Evolutionary conservation across 2,329 filamentous ascomycete genomes (phyloP).

Genomic region (Thelonectria olida): DNA sequence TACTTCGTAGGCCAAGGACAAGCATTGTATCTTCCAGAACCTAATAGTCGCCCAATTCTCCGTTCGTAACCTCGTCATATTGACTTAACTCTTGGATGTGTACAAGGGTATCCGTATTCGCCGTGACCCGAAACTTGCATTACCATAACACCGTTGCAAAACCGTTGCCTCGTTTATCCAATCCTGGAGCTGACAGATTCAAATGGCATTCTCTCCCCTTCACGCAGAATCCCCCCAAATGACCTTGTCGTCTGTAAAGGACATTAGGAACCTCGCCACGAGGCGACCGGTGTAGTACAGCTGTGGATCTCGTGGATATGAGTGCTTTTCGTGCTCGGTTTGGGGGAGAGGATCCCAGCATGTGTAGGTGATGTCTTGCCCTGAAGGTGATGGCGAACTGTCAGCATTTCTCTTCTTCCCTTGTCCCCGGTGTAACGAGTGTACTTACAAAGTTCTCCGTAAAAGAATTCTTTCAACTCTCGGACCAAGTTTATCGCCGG

Average conservation of each 20-base stretch:
- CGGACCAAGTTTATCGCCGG: conserved; percentile 57
- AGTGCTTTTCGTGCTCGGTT: conserved; percentile 52
- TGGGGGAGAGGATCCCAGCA: conserved; percentile 57
- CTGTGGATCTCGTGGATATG: conserved; percentile 58
- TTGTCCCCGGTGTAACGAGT: neutral
- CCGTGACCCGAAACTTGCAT: conserved; percentile 25
- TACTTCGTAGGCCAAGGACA: neutral
- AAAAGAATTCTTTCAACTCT: conserved; percentile 55
- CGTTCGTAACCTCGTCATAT: conserved; percentile 7
- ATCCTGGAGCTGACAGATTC: conserved; percentile 5
- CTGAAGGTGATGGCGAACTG: conserved; percentile 28
- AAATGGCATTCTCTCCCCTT: conserved; percentile 13
- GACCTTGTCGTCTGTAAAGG: conserved; percentile 60
- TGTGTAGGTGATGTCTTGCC: conserved; percentile 53
- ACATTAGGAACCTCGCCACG: conserved; percentile 63
- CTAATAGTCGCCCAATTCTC: neutral
- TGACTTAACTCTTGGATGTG: neutral
- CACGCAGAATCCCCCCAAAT: conserved; percentile 51
- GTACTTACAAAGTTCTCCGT: conserved; percentile 56
- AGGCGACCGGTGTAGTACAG: conserved; percentile 63
- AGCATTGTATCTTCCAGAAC: conserved; percentile 4
- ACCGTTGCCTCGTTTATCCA: conserved; percentile 23
- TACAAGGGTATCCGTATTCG: conserved; percentile 23
- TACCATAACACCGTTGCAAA: conserved; percentile 26
- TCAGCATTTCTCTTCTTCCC: conserved; percentile 24